Evolutionary conservation across 495 filamentous ascomycete genomes (phyloP), one percentile per base, ranked within the genome.

Genomic region (Penicillium flavigenum): DNA sequence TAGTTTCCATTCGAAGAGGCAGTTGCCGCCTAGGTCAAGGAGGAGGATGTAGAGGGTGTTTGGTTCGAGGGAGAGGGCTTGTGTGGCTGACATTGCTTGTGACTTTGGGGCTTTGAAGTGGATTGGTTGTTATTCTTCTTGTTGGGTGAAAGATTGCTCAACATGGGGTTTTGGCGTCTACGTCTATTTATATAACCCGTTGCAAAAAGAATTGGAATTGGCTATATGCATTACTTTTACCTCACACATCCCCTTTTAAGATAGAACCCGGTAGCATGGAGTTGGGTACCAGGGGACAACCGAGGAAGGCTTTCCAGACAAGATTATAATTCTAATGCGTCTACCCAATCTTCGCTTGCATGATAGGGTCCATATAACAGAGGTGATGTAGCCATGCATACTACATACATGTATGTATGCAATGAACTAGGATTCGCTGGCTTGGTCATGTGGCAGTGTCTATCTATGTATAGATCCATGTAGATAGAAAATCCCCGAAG

Each of bases 1-100:
- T 6, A 70, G 41, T 27, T 55, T 50, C 67, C 65, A 70, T 20
- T 68, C 60, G 47, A 70, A 66, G 14, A 32, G 45, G 34, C 61
- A 63, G 31, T 32, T 52, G 38, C 53, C 38, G n/a, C 62, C 63
- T 22, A 63, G 58, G 34, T 64, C 65, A 2, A 61, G 53, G 14
- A 68, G 57, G 51, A 64, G 60, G 51, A 68, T 26, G 46, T 65
- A 62, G 6, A 60, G 43, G 17, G 36, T 26, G 42, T 61, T 58
- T 19, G 57, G 39, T 26, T 64, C 62, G 41, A 60, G 51, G 31
- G 27, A 0, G 27, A 53, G 51, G 32, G 48, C 20, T 24, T 50
- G 32, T 32, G 10, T 10, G 34, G 17, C 1, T 53, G 51, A 26
- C 51, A 53, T 53, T 36, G 1, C 16, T 38, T 38, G 14, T 2